phyloP scores from a whole-genome alignment of 495 filamentous ascomycete genomes.

The Terfezia claveryi region DNA sequence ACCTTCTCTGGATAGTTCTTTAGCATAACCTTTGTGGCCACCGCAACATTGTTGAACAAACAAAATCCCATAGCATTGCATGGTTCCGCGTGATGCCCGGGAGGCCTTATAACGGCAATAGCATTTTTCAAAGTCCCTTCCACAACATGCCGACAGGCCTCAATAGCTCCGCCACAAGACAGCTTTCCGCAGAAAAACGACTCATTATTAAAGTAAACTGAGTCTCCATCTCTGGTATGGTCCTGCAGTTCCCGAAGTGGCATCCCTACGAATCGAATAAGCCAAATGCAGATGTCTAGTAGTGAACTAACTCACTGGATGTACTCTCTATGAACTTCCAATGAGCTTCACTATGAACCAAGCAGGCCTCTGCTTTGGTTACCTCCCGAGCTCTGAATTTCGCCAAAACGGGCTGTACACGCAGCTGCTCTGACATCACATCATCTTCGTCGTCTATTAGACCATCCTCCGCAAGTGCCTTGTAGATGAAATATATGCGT shows the following conservation, averaged over 20 bases:
- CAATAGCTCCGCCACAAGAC: slow-evolving; percentile 85
- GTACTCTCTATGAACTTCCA: slow-evolving; percentile 53
- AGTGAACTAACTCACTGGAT: slow-evolving; percentile 17
- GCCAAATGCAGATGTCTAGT: slow-evolving; percentile 3
- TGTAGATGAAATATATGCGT: slow-evolving; percentile 74
- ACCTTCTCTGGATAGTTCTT: slow-evolving; percentile 49
- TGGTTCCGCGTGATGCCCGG: slow-evolving; percentile 83
- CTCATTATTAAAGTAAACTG: slow-evolving; percentile 68
- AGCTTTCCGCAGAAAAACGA: slow-evolving; percentile 62
- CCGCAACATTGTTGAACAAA: slow-evolving; percentile 88
- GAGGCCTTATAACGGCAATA: slow-evolving; percentile 82
- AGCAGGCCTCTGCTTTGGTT: slow-evolving; percentile 48
- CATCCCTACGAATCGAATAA: slow-evolving; percentile 21
- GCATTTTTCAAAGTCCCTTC: slow-evolving; percentile 67
- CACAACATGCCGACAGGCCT: slow-evolving; percentile 72
- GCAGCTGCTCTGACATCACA: slow-evolving; percentile 21
- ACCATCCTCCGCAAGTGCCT: slow-evolving; percentile 54
- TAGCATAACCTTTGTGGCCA: slow-evolving; percentile 70
- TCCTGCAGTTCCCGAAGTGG: slow-evolving; percentile 39
- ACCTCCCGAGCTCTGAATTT: slow-evolving; percentile 45
- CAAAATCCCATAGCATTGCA: slow-evolving; percentile 80
- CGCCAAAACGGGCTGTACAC: slow-evolving; percentile 45
- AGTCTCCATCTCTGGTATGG: slow-evolving; percentile 39
- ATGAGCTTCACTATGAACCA: slow-evolving; percentile 54
- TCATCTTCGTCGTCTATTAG: slow-evolving; percentile 40